Conservation (phyloP, 164 flowering plant genomes). For the Liriodendron chinense region DNA sequence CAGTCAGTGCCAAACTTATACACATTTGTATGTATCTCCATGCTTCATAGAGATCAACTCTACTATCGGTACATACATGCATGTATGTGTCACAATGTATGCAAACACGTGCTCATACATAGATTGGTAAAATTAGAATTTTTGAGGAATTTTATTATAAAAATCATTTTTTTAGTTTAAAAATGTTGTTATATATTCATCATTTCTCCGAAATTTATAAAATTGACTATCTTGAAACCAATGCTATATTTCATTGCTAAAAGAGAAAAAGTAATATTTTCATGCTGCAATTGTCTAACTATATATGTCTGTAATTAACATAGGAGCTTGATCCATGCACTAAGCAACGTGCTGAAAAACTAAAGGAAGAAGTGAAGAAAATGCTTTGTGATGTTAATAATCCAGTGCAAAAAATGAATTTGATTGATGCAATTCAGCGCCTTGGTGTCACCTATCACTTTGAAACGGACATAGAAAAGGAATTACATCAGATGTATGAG, state of each 20-base stretch:
- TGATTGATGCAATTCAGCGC: constrained; percentile 10
- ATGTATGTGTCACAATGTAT: no score
- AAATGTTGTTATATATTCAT: background rate
- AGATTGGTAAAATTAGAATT: no score
- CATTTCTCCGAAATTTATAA: no score
- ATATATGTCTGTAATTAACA: background rate
- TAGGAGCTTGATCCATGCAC: constrained; percentile 2
- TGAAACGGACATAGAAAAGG: constrained; percentile 7
- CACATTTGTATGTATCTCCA: no score
- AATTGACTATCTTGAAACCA: no score
- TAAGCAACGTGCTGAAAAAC: background rate
- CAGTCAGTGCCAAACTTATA: no score
- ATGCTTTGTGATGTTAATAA: background rate
- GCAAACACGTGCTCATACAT: no score
- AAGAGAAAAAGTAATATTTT: no score
- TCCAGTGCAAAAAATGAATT: background rate
- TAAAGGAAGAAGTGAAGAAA: constrained; percentile 6
- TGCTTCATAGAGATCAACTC: background rate
- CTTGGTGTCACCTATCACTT: constrained; percentile 13
- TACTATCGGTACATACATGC: background rate
- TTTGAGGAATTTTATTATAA: background rate
- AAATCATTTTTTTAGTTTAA: background rate
- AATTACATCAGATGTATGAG: background rate
- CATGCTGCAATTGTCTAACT: background rate
- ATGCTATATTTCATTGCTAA: no score